These are phyloP conservation scores for Annulohypoxylon bovei DNA, from an alignment of 495 filamentous ascomycete species.

Conservation along the genomic window DNA sequence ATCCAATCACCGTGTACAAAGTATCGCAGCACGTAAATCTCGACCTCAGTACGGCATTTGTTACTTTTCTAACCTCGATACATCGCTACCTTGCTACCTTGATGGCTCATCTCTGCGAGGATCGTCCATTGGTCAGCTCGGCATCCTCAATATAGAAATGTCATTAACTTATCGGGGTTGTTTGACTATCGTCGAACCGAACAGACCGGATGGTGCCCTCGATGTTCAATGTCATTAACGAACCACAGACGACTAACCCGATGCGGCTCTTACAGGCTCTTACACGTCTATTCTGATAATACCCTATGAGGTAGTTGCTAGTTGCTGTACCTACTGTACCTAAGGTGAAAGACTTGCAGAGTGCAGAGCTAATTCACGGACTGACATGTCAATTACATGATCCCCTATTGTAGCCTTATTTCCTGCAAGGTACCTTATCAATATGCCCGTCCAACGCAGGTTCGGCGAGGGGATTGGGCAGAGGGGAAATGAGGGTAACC, in stretches of 20 bases:
- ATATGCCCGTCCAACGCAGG: constrained; percentile 17
- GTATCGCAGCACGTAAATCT: constrained; percentile 7
- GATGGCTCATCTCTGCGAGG: constrained; percentile 15
- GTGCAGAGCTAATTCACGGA: neutral
- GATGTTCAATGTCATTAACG: neutral
- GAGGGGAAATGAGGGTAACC: constrained; percentile 19
- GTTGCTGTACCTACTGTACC: neutral
- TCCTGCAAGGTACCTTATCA: constrained; percentile 43
- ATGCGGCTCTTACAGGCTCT: constrained; percentile 6
- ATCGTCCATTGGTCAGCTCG: constrained; percentile 12
- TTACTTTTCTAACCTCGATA: neutral
- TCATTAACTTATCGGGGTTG: constrained; percentile 22
- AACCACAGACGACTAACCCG: constrained; percentile 7
- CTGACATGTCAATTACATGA: constrained; percentile 12
- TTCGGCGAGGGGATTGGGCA: constrained; percentile 29
- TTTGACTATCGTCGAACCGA: constrained; percentile 11
- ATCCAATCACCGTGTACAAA: constrained; percentile 6
- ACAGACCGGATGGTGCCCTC: neutral
- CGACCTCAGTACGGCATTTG: constrained; percentile 24
- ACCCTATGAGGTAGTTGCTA: neutral
- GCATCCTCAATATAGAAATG: neutral
- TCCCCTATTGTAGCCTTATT: constrained; percentile 35
- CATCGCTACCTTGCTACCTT: constrained; percentile 10
- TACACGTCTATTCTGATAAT: neutral
- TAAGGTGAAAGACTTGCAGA: constrained; percentile 10